Evolutionary conservation across 495 filamentous ascomycete genomes (phyloP), one percentile per base, ranked within the genome.

Genomic region (Penicillium turbatum): DNA sequence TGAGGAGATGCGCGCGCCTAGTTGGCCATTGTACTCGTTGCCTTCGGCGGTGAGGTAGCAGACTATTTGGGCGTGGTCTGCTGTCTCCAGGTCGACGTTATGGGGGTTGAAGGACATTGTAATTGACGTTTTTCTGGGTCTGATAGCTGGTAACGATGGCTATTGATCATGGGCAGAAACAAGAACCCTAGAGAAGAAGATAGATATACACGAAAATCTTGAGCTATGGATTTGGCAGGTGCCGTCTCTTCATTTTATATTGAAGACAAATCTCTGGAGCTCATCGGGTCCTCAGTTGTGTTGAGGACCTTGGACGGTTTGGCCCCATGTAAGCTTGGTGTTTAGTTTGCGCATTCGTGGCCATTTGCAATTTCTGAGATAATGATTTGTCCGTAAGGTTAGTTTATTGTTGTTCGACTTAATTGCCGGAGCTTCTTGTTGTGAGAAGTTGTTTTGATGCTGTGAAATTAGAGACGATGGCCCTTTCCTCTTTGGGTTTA

Each of bases 21-120:
- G 45, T 9, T 65, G 67, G 41, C 75, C 75, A 19, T 77, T 63
- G 51, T 75, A 78, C 6, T 76, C 73, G 54, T 76, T 77, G 10
- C 53, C 60, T 12, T 55, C 48, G 41, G 52, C 48, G 16, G 65
- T 60, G 17, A 75, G 51, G 53, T 71, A 74, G 54, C 73, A 76
- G 60, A 70, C 48, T 12, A 77, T 47, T 4, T 74, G 51, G 5
- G 57, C 48, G 6, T 59, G 48, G 47, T 73, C 68, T 3, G 66
- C 70, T 1, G 60, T 70, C 29, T 61, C 51, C 40, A 75, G 65
- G 42, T 77, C 59, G 56, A 77, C 72, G 48, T 64, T 71, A 52
- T 57, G 63, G 5, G 73, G 61, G 44, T 76, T 59, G 51, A 75
- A 76, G 5, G 63, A 38, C 66, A 69, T 69, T 24, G 32, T 60